Evolutionary conservation across 768 basidiomycete species (phyloP).

Genomic region (Pleurotus cornucopiae): DNA sequence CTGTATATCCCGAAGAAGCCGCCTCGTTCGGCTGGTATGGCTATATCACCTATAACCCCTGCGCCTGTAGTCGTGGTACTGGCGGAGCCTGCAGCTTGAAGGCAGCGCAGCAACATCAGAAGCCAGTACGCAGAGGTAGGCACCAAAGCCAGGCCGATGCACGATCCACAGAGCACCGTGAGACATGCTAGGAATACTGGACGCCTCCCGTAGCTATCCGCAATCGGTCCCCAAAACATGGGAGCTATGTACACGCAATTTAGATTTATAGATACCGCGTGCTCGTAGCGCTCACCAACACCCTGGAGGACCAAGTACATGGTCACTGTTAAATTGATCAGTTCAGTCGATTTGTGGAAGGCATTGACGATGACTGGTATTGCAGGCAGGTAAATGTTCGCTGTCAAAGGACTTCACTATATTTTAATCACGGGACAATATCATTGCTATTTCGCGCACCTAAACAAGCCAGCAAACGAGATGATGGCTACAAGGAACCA

Average conservation of each 20-base stretch:
- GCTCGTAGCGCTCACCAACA: conserved; percentile 30
- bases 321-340: conserved; percentile 74
- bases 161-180: conserved; percentile 57
- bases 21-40: conserved; percentile 68
- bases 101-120: conserved; percentile 70
- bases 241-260: neutral
- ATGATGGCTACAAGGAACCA: conserved; percentile 17
- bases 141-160: conserved; percentile 52
- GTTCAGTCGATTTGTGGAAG: conserved; percentile 62
- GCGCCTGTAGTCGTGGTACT: conserved; percentile 59
- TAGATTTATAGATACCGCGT: too few relatives aligned
- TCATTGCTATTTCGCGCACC: conserved; percentile 8
- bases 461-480: conserved; percentile 15
- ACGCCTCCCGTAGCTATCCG: conserved; percentile 62
- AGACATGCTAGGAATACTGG: conserved; percentile 63
- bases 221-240: conserved; percentile 60
- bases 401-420: conserved; percentile 53
- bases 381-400: conserved; percentile 78
- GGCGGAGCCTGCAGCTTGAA: conserved; percentile 78
- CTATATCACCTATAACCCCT: conserved; percentile 78
- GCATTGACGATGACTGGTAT: conserved; percentile 61
- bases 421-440: neutral
- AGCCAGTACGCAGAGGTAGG: conserved; percentile 68
- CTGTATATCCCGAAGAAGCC: conserved; percentile 67
- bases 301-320: conserved; percentile 72